phyloP scores from a whole-genome alignment of 2,329 filamentous ascomycete genomes.

The Fusarium bactridioides region DNA sequence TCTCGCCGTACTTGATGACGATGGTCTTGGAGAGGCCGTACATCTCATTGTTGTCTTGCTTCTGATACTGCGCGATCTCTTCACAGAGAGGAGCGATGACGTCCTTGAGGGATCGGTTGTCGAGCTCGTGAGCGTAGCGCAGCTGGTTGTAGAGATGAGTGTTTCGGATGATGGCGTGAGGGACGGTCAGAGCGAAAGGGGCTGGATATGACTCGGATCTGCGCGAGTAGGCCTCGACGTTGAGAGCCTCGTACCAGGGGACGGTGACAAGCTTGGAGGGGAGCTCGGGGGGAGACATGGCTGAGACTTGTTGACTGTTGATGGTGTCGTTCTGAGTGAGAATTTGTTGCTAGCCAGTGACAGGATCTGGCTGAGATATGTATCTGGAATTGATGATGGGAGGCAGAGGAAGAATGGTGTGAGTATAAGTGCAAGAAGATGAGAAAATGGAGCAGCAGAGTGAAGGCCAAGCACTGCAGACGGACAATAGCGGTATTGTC shows the following conservation, averaged over 20 bases:
- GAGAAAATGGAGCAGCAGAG: not conserved
- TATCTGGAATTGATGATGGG: not conserved
- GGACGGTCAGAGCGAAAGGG: slow-evolving; percentile 11
- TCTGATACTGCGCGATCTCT: slow-evolving; percentile 21
- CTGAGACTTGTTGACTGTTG: not conserved
- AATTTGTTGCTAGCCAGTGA: not conserved
- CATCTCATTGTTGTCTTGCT: slow-evolving; percentile 7
- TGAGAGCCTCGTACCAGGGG: slow-evolving; percentile 5
- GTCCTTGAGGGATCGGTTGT: slow-evolving; percentile 8
- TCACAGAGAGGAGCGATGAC: slow-evolving; percentile 12
- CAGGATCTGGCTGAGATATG: not conserved
- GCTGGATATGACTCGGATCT: not conserved
- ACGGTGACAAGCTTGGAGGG: slow-evolving; percentile 23
- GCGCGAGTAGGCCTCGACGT: not conserved
- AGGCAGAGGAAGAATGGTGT: not conserved
- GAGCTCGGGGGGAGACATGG: slow-evolving; percentile 15
- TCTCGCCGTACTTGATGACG: slow-evolving; percentile 34
- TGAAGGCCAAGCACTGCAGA: not conserved
- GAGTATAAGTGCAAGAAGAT: not conserved
- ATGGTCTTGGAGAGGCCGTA: slow-evolving; percentile 28
- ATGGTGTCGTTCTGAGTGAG: not conserved
- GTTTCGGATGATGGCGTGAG: slow-evolving; percentile 13
- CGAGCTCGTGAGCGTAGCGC: not conserved
- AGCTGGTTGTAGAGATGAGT: slow-evolving; percentile 17
- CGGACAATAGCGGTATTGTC: not conserved